Percentiles rank a stretch among this genome's conserved stretches.
These are phyloP conservation scores for Pseudogymnoascus sp. DNA, from an alignment of 2,329 filamentous ascomycete genomes.

Conservation along the genomic window DNA sequence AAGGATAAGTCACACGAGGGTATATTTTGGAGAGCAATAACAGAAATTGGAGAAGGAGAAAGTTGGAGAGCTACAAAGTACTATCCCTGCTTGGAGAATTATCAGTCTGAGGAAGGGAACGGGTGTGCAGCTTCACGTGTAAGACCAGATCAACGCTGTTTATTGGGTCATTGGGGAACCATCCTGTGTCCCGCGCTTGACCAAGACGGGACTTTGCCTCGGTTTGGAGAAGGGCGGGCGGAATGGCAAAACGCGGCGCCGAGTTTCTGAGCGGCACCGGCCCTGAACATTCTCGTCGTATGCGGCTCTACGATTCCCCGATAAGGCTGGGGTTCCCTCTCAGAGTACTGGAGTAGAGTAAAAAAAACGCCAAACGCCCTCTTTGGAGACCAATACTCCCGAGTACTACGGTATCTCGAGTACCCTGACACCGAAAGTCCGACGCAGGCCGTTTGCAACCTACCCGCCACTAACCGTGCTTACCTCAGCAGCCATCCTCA, in stretches of 20 bases:
- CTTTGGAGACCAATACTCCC: neutral
- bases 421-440: neutral
- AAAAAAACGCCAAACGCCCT: neutral
- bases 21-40: neutral
- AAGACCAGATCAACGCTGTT: neutral
- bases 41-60: neutral
- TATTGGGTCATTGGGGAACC: conserved; percentile 6
- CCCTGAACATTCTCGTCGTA: neutral
- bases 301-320: neutral
- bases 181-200: neutral
- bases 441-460: neutral
- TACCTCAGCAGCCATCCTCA: neutral
- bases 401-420: neutral
- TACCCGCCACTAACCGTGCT: neutral
- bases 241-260: neutral
- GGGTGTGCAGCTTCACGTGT: conserved; percentile 1
- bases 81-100: conserved; percentile 5
- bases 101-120: conserved; percentile 4
- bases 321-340: neutral
- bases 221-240: neutral
- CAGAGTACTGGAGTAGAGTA: neutral
- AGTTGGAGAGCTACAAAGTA: neutral
- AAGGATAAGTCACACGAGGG: neutral
- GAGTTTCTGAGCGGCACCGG: neutral
- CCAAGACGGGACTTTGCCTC: conserved; percentile 2